Base-by-base conservation (phyloP, 148 eudicot species). In the Selenicereus undatus region DNA sequence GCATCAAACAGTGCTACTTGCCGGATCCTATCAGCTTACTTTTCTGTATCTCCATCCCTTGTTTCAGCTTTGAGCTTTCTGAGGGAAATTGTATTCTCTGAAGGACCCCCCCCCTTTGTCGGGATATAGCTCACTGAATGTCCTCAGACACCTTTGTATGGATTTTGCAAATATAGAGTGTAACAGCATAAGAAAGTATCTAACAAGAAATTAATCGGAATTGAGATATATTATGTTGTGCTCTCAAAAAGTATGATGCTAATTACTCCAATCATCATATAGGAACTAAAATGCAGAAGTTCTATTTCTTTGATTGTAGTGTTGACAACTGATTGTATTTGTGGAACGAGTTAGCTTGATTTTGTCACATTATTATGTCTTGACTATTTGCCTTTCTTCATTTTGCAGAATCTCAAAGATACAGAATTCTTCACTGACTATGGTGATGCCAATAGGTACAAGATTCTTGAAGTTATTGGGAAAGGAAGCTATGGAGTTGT, bases 401-500 rank as follows among this genome's bases (percentile, higher is more conserved):
- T 77, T 79, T 65, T 80, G 60, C 83, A 94, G 98, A 86, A 85
- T 71, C 70, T 73, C n/a, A 92, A 91, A 78, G 93, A 90, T 74
- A 50, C 88, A 6, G 98, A 92, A 8, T 91, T 92, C 82, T 94
- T 94, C 86, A 91, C 97, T 9, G 98, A 90, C 60, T 91, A 92
- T 84, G 98, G 92, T 83, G 98, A 91, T 79, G 90, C 91, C 48
- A 91, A 86, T 71, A 81, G 97, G 77, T 94, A 94, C 86, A 91
- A 92, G 88, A 90, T 91, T 87, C 87, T 94, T 76, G 97, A 92
- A 85, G 86, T 91, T 74, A 87, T 94, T 30, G 97, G 98, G 52
- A 91, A 90, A 84, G 98, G 98, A 77, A 92, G 97, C 83, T 94
- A 94, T 87, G 98, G 97, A 83, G 93, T 91, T 85, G 98, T 94